phyloP scores from a whole-genome alignment of 169 alveolate species.

The Eimeria praecox region DNA sequence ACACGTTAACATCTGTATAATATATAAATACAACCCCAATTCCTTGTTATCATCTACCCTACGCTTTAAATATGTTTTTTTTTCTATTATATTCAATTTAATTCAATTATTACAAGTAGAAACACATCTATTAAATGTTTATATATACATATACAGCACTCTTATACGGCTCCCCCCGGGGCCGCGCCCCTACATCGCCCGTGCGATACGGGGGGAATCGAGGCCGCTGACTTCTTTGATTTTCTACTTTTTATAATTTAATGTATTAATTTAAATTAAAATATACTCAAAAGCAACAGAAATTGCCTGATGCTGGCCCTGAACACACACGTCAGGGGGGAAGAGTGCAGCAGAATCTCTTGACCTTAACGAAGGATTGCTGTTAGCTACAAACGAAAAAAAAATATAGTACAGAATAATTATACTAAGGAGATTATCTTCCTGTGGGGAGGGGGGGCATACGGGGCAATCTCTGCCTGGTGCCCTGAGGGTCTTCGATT shows the following conservation, averaged over 20 bases:
- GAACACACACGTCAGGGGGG: not conserved
- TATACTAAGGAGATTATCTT: no score
- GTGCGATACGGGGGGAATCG: not conserved
- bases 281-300: not conserved
- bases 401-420: no score
- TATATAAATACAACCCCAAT: not conserved
- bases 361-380: no score
- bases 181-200: slow-evolving; percentile 12
- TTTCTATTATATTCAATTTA: no score
- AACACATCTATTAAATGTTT: no score
- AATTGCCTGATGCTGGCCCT: not conserved
- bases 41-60: not conserved
- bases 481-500: no score
- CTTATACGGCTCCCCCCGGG: not conserved
- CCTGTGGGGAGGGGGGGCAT: no score
- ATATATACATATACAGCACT: not conserved
- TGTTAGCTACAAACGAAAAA: no score
- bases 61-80: no score
- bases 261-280: not conserved
- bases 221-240: not conserved
- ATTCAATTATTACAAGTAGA: no score
- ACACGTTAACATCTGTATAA: no score
- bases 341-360: not conserved
- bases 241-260: not conserved
- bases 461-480: no score